Conservation (phyloP, 805 yeast genomes). For the Zygotorulaspora danielsina region DNA sequence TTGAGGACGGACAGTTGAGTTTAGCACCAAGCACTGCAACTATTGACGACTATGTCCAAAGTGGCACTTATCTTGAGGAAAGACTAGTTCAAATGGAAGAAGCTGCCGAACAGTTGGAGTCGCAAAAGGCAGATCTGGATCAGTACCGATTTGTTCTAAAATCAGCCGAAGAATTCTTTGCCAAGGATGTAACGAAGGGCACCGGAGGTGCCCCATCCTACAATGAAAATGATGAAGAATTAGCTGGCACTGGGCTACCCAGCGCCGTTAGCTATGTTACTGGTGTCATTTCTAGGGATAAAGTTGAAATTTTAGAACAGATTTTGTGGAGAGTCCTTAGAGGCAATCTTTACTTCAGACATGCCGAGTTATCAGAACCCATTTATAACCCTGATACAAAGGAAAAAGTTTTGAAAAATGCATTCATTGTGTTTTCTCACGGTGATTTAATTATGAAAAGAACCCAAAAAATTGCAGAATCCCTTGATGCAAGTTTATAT, state of each 20-base stretch:
- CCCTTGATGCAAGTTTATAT: conserved; percentile 60
- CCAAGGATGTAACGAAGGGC: conserved; percentile 20
- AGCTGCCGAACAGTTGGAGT: conserved; percentile 59
- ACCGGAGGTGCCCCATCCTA: conserved; percentile 24
- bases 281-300: conserved; percentile 62
- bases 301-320: conserved; percentile 56
- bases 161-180: conserved; percentile 48
- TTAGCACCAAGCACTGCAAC: conserved; percentile 47
- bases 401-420: conserved; percentile 48
- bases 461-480: conserved; percentile 62
- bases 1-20: conserved; percentile 32
- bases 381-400: conserved; percentile 54
- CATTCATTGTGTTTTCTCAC: conserved; percentile 66
- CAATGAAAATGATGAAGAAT: conserved; percentile 16
- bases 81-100: conserved; percentile 67
- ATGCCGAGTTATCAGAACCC: conserved; percentile 51
- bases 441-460: conserved; percentile 59
- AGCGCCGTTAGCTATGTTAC: conserved; percentile 48
- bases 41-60: conserved; percentile 65
- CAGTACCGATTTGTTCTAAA: conserved; percentile 55
- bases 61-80: conserved; percentile 64
- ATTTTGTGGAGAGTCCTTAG: conserved; percentile 71
- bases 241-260: conserved; percentile 10
- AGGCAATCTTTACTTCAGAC: conserved; percentile 63
- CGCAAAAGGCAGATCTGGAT: conserved; percentile 52